A percentile compares a stretch with the other conserved stretches of the same genome.
These are phyloP conservation scores for Flaveria ramosissima DNA, from an alignment of 129 eudicot species.

Conservation along the genomic window DNA sequence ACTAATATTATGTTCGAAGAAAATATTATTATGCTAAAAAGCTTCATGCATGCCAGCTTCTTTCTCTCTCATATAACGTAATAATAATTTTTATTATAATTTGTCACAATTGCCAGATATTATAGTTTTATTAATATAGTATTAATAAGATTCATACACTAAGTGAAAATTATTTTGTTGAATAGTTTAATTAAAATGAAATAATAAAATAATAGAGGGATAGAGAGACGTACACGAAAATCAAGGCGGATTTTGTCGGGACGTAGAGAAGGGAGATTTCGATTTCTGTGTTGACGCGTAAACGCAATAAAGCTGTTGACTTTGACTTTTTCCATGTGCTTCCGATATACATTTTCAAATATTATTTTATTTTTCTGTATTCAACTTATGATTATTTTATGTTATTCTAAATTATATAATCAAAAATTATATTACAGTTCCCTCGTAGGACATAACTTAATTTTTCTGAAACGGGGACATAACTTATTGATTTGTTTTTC, in stretches of 20 bases:
- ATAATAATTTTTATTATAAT: neutral
- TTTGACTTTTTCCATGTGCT: slow-evolving; percentile 41
- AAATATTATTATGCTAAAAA: too few species aligned
- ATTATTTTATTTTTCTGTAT: slow-evolving; percentile 1
- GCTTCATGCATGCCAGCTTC: too few species aligned
- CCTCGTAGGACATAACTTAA: too few species aligned
- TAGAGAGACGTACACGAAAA: slow-evolving; percentile 36
- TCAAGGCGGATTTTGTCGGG: slow-evolving; percentile 43
- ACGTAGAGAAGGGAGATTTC: slow-evolving; percentile 31
- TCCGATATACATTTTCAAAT: slow-evolving; percentile 20
- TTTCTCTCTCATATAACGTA: too few species aligned
- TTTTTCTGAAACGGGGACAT: too few species aligned
- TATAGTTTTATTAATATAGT: neutral
- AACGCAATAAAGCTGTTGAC: slow-evolving; percentile 42
- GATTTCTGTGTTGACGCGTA: slow-evolving; percentile 49
- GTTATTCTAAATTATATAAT: too few species aligned
- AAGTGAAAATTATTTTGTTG: too few species aligned
- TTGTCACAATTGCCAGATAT: slow-evolving; percentile 1
- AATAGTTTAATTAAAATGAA: neutral
- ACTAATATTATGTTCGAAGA: too few species aligned
- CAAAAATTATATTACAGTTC: too few species aligned
- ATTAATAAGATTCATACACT: too few species aligned
- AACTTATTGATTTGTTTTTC: too few species aligned
- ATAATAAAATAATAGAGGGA: neutral
- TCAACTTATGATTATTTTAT: too few species aligned